Conservation (phyloP, 2,329 filamentous ascomycete genomes). For the Neonectria faginata region DNA sequence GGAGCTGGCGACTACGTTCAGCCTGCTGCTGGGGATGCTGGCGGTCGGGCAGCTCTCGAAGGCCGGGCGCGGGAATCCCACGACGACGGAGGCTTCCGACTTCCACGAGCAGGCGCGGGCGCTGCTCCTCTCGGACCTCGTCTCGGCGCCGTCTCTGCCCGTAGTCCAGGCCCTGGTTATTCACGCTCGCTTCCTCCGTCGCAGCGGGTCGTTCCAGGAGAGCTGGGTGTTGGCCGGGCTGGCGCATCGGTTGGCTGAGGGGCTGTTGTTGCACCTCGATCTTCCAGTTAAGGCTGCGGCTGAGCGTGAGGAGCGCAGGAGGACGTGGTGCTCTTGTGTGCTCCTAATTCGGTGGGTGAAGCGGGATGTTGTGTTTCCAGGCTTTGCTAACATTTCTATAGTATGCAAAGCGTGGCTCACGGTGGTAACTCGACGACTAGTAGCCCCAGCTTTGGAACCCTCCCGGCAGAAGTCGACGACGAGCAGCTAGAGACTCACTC, state of each 20-base stretch:
- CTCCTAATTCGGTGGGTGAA: constrained; percentile 34
- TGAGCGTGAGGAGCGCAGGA: constrained; percentile 40
- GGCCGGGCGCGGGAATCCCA: constrained; percentile 10
- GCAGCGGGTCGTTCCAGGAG: constrained; percentile 36
- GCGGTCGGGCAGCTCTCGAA: constrained; percentile 42
- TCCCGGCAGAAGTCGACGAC: constrained; percentile 42
- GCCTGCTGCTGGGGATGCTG: constrained; percentile 43
- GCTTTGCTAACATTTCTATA: constrained; percentile 10
- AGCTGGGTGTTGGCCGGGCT: constrained; percentile 43
- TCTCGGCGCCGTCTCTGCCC: constrained; percentile 36
- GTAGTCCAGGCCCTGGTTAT: constrained; percentile 43
- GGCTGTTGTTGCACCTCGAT: constrained; percentile 40
- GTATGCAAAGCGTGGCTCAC: constrained; percentile 36
- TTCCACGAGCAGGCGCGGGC: constrained; percentile 42
- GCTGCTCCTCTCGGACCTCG: constrained; percentile 40
- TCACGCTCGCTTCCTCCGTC: constrained; percentile 41
- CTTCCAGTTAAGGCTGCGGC: constrained; percentile 38
- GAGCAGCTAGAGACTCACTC: constrained; percentile 36
- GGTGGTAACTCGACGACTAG: constrained; percentile 21
- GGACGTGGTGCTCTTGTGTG: constrained; percentile 44
- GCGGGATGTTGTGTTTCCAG: too few species aligned
- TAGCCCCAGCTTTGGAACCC: constrained; percentile 30
- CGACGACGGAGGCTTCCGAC: constrained; percentile 30
- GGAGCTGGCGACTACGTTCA: constrained; percentile 43
- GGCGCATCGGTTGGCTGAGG: constrained; percentile 42